These are phyloP conservation scores for Aspergillus saccharolyticus DNA, from an alignment of 495 filamentous ascomycete species.

Conservation along the genomic window DNA sequence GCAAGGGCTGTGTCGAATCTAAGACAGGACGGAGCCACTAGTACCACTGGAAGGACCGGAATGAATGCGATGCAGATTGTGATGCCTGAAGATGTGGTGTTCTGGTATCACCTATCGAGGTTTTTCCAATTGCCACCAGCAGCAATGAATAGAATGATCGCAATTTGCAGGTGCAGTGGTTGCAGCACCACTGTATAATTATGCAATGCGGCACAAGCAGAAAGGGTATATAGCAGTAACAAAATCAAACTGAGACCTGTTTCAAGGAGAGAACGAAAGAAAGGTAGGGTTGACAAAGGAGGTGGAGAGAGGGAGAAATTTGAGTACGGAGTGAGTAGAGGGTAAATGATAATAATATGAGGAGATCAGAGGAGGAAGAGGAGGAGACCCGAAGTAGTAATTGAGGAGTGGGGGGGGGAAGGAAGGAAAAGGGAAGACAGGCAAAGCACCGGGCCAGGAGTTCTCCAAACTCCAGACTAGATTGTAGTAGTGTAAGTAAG, in stretches of 20 bases:
- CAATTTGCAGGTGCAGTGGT: slow-evolving; percentile 4
- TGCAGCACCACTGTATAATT: neutral
- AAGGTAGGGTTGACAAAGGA: slow-evolving; percentile 10
- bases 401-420: slow-evolving; percentile 7
- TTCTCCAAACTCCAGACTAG: slow-evolving; percentile 7
- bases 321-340: slow-evolving; percentile 17
- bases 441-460: neutral
- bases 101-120: slow-evolving; percentile 10
- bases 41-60: slow-evolving; percentile 13
- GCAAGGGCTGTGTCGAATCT: slow-evolving; percentile 30
- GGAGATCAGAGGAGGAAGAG: slow-evolving; percentile 9
- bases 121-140: slow-evolving; percentile 29
- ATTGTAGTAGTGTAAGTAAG: neutral
- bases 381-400: slow-evolving; percentile 1
- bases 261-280: slow-evolving; percentile 22
- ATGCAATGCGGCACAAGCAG: neutral
- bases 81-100: neutral
- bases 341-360: slow-evolving; percentile 16
- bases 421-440: neutral
- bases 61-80: slow-evolving; percentile 15
- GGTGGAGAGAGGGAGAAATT: slow-evolving; percentile 12
- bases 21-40: slow-evolving; percentile 11
- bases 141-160: slow-evolving; percentile 17
- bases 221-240: neutral
- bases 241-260: slow-evolving; percentile 9